These are phyloP conservation scores for Torrubiella hemipterigena DNA, from an alignment of 2,329 filamentous ascomycete genomes.

Conservation along the genomic window DNA sequence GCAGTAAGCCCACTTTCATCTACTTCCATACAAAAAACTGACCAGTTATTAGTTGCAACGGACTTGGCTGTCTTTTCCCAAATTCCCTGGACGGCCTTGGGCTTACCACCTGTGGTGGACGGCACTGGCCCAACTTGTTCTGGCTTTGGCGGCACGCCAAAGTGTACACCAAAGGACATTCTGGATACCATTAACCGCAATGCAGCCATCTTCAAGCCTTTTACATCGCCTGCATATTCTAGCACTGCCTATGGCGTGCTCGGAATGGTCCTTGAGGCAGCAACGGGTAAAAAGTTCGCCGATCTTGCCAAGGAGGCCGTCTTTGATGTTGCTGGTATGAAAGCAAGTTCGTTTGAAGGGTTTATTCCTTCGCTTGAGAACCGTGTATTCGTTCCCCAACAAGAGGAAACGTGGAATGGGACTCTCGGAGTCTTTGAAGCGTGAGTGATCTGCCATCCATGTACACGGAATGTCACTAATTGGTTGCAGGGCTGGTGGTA, in stretches of 20 bases:
- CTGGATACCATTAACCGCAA: constrained; percentile 14
- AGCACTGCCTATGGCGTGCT: constrained; percentile 33
- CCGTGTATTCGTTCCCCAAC: constrained; percentile 22
- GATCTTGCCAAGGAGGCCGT: constrained; percentile 27
- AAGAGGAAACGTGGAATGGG: constrained; percentile 20
- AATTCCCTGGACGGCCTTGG: constrained; percentile 15
- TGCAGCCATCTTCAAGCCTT: constrained; percentile 28
- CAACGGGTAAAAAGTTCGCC: constrained; percentile 23
- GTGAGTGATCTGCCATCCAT: constrained; percentile 13
- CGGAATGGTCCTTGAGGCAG: constrained; percentile 30
- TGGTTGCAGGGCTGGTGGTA: constrained; percentile 21
- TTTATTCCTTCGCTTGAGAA: constrained; percentile 15
- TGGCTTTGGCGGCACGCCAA: constrained; percentile 19
- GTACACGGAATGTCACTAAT: background rate
- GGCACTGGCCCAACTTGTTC: constrained; percentile 18
- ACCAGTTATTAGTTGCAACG: constrained; percentile 14
- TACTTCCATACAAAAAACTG: constrained; percentile 1
- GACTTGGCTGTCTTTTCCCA: constrained; percentile 18
- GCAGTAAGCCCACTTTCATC: constrained; percentile 15
- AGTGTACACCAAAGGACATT: constrained; percentile 18
- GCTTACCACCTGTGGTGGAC: constrained; percentile 18
- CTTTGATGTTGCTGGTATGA: constrained; percentile 28
- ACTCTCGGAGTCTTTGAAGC: constrained; percentile 20
- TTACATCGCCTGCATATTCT: constrained; percentile 33
- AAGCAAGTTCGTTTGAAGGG: constrained; percentile 21